Conservation (phyloP, 345 rosid species). For the Schrenkiella parvula region DNA sequence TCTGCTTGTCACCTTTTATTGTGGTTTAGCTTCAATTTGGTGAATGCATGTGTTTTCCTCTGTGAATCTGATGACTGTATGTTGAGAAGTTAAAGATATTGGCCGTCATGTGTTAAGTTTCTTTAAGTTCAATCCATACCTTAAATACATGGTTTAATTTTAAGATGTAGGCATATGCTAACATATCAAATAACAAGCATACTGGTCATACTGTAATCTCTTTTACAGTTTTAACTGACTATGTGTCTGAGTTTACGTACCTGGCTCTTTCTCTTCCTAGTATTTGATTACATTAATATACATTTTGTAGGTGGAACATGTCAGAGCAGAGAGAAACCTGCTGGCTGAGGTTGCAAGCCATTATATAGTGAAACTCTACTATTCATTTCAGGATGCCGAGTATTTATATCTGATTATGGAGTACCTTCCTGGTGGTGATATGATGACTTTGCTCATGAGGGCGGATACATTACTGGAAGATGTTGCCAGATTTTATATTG, state of each 20-base stretch:
- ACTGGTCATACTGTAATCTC: neutral
- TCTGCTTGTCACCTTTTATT: slow-evolving; percentile 4
- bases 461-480: slow-evolving; percentile 83
- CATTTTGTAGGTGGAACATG: slow-evolving; percentile 81
- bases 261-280: neutral
- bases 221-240: neutral
- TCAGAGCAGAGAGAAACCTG: slow-evolving; percentile 94
- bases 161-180: neutral
- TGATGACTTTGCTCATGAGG: slow-evolving; percentile 94
- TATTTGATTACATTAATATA: neutral
- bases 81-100: neutral
- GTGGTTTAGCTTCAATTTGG: neutral
- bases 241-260: neutral
- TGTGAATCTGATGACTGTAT: neutral
- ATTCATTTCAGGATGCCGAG: slow-evolving; percentile 93
- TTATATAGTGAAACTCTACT: slow-evolving; percentile 91
- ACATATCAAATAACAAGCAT: neutral
- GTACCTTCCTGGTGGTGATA: slow-evolving; percentile 96
- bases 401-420: slow-evolving; percentile 93
- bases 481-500: slow-evolving; percentile 86
- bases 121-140: neutral
- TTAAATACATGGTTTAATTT: neutral
- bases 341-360: slow-evolving; percentile 98
- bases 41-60: neutral
- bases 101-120: neutral